Evolutionary conservation across 306 rosid genomes (phyloP).

Genomic region (Medicago arabica): DNA sequence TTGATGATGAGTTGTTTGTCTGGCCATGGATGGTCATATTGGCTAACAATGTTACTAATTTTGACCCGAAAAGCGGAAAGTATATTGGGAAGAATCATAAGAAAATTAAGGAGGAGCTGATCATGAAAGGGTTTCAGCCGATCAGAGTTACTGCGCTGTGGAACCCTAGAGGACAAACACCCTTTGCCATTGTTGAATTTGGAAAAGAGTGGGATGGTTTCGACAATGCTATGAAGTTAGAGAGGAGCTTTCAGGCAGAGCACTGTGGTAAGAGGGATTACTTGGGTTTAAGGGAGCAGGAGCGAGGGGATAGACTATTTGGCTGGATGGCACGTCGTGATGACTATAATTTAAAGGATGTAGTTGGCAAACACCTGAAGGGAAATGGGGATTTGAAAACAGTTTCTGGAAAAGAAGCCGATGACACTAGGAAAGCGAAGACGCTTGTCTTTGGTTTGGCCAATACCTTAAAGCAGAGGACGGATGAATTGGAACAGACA

Average conservation of each 20-base stretch:
- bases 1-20: conserved; percentile 56
- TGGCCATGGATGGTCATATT: conserved; percentile 75
- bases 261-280: conserved; percentile 65
- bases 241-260: conserved; percentile 57
- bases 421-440: conserved; percentile 44
- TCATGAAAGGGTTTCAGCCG: conserved; percentile 70
- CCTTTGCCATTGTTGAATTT: conserved; percentile 74
- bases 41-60: conserved; percentile 65
- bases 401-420: conserved; percentile 53
- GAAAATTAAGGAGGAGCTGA: conserved; percentile 63
- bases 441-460: conserved; percentile 60
- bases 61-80: conserved; percentile 48
- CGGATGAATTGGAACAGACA: conserved; percentile 53
- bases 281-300: neutral
- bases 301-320: conserved; percentile 50
- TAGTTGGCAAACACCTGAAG: conserved; percentile 46
- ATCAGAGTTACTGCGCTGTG: conserved; percentile 69
- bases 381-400: conserved; percentile 51
- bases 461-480: conserved; percentile 55
- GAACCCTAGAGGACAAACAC: conserved; percentile 68
- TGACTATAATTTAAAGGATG: conserved; percentile 36
- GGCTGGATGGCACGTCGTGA: conserved; percentile 70
- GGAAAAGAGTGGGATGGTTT: conserved; percentile 75
- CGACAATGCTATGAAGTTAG: conserved; percentile 65
- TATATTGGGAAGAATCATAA: conserved; percentile 69